Evolutionary conservation across 306 rosid genomes (phyloP).

Genomic region (Cicer cuneatum): DNA sequence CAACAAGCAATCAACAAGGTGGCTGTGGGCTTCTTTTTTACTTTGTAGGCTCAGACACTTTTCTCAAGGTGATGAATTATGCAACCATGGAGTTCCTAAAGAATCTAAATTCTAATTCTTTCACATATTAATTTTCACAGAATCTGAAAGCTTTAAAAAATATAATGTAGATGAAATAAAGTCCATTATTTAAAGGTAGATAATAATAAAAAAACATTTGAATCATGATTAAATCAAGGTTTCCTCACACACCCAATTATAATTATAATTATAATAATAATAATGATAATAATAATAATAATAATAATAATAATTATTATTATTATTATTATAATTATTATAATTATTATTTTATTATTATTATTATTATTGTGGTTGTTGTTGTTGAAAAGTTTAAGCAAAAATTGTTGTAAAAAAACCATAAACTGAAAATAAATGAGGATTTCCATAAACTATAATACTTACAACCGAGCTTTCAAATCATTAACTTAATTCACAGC

Average conservation of each 20-base stretch:
- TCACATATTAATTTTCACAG: neutral
- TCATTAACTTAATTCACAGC: neutral
- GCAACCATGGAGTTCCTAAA: conserved; percentile 22
- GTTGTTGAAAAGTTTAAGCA: neutral
- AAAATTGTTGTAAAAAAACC: conserved; percentile 4
- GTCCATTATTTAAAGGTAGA: neutral
- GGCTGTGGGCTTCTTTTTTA: neutral
- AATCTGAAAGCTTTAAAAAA: conserved; percentile 8
- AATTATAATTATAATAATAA: neutral
- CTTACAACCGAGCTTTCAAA: neutral
- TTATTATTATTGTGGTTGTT: neutral
- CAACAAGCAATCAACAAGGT: neutral
- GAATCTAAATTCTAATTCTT: conserved; percentile 27
- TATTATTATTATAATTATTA: too few relatives aligned
- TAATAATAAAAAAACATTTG: neutral
- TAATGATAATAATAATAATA: too few relatives aligned
- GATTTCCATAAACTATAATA: neutral
- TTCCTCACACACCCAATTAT: neutral
- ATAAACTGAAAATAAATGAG: neutral
- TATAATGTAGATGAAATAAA: neutral
- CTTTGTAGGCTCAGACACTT: neutral
- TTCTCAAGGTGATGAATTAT: neutral
- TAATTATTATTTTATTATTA: too few relatives aligned
- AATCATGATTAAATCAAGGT: neutral
- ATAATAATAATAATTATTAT: too few relatives aligned